phyloP scores from a whole-genome alignment of 768 basidiomycete genomes.

The Amanita brunnescens region DNA sequence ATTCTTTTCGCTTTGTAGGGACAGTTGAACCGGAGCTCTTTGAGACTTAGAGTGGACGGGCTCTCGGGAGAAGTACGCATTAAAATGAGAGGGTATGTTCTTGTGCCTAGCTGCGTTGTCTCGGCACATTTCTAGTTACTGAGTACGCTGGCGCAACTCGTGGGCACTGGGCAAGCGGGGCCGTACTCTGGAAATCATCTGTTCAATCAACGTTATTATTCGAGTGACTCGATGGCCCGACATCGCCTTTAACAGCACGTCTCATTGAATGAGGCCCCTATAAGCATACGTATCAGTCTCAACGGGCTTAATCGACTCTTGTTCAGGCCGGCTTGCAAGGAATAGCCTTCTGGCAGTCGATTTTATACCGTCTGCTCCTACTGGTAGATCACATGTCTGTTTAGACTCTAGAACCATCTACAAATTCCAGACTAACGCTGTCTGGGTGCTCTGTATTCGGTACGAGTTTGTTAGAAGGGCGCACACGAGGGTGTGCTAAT shows the following conservation, averaged over 20 bases:
- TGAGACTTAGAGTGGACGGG: not conserved
- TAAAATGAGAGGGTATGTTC: constrained; percentile 18
- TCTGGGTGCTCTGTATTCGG: constrained; percentile 36
- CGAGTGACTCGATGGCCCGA: constrained; percentile 6
- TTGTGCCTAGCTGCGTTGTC: constrained; percentile 2
- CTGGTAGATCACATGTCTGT: constrained; percentile 24
- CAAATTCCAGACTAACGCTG: constrained; percentile 18
- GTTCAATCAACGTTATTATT: no score
- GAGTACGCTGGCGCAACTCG: constrained; percentile 11
- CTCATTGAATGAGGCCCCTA: constrained; percentile 24
- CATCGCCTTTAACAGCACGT: constrained; percentile 15
- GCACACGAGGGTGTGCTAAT: constrained; percentile 33
- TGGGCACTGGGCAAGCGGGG: constrained; percentile 3
- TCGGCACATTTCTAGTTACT: not conserved
- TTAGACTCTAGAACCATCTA: constrained; percentile 17
- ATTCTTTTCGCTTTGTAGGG: constrained; percentile 18
- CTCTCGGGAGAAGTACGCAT: constrained; percentile 21
- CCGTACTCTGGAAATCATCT: no score
- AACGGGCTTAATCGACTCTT: constrained; percentile 20
- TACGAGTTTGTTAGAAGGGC: constrained; percentile 50
- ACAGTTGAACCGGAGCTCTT: constrained; percentile 7
- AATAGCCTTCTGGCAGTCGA: no score
- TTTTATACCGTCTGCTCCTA: no score
- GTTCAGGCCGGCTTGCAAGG: not conserved
- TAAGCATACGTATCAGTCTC: constrained; percentile 32